A percentile compares a stretch with the other conserved stretches of the same genome.
These are phyloP conservation scores for Aquanectria penicillioides DNA, from an alignment of 2,329 filamentous ascomycete genomes.

Conservation along the genomic window DNA sequence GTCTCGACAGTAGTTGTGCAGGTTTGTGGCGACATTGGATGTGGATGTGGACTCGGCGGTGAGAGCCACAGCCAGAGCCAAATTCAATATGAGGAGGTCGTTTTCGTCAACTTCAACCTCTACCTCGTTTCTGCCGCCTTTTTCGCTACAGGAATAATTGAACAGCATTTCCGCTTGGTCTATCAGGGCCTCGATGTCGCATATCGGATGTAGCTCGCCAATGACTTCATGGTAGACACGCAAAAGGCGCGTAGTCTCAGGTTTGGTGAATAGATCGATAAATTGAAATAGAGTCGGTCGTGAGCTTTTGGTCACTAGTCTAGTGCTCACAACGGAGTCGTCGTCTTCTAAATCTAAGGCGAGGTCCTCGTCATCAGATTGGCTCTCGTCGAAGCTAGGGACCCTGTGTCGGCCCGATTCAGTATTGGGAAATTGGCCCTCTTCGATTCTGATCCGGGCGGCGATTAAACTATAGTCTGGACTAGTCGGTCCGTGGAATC, in stretches of 20 bases:
- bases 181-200: neutral
- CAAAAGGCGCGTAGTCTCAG: neutral
- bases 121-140: neutral
- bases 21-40: neutral
- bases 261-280: neutral
- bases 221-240: constrained; percentile 1
- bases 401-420: neutral
- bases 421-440: neutral
- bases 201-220: neutral
- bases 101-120: neutral
- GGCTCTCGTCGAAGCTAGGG: neutral
- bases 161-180: neutral
- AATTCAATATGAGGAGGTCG: neutral
- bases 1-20: neutral
- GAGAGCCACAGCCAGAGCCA: neutral
- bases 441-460: neutral
- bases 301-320: neutral
- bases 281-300: neutral
- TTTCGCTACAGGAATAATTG: neutral
- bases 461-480: neutral
- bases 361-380: neutral
- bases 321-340: neutral
- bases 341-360: neutral
- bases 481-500: neutral
- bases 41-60: neutral